These are phyloP conservation scores for Lentinus polychrous DNA, from an alignment of 1,284 basidiomycete species.

Conservation along the genomic window DNA sequence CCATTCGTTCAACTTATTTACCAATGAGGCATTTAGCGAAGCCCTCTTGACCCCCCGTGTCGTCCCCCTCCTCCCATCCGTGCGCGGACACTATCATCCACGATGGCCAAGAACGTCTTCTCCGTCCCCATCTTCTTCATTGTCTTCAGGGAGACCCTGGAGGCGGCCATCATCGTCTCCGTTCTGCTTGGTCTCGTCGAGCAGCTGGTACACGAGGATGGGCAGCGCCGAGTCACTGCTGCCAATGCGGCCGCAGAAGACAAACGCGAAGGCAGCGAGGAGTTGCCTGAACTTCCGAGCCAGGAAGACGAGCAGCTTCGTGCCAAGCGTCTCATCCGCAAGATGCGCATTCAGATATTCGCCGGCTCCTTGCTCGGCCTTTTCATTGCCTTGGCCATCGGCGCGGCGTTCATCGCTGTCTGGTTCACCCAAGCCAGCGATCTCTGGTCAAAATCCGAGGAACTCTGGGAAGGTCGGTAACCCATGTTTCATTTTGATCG, in stretches of 20 bases:
- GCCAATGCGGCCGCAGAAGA: slow-evolving; percentile 13
- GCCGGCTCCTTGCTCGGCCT: slow-evolving; percentile 73
- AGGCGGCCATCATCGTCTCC: slow-evolving; percentile 84
- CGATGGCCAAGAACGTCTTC: slow-evolving; percentile 62
- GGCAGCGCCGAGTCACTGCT: slow-evolving; percentile 16
- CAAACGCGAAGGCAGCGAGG: slow-evolving; percentile 19
- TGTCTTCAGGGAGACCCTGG: slow-evolving; percentile 84
- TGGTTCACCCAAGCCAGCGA: slow-evolving; percentile 76
- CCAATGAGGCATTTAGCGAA: not conserved
- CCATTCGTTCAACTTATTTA: slow-evolving; percentile 9
- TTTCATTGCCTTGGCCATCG: slow-evolving; percentile 69
- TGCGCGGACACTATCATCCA: slow-evolving; percentile 8
- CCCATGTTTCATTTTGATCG: not conserved
- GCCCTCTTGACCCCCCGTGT: slow-evolving; percentile 11
- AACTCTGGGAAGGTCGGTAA: slow-evolving; percentile 55
- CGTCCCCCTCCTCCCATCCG: slow-evolving; percentile 11
- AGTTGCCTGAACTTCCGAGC: slow-evolving; percentile 14
- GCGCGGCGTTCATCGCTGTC: slow-evolving; percentile 71
- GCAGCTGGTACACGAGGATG: slow-evolving; percentile 57
- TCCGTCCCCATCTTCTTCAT: slow-evolving; percentile 85
- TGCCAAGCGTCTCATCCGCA: slow-evolving; percentile 41
- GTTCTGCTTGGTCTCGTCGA: slow-evolving; percentile 82
- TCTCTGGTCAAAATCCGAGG: slow-evolving; percentile 70
- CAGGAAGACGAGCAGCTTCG: slow-evolving; percentile 17
- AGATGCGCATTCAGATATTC: slow-evolving; percentile 72